phyloP scores from a whole-genome alignment of 805 yeast species.

The Suhomyces prunicola region DNA sequence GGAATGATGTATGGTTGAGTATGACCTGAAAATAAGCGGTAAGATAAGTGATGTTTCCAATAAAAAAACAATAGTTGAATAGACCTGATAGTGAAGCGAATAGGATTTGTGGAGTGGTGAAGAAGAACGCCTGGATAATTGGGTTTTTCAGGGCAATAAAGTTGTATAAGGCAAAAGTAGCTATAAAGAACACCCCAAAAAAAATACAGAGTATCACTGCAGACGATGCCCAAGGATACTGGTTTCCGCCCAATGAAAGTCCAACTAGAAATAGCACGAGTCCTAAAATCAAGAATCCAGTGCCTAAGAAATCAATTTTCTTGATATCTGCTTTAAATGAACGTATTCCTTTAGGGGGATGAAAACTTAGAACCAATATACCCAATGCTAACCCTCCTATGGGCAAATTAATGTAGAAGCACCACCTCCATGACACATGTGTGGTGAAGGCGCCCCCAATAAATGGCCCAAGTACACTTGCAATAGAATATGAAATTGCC shows the following conservation, averaged over 20 bases:
- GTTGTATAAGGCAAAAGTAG: constrained; percentile 15
- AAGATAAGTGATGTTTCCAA: constrained; percentile 7
- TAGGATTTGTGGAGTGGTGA: constrained; percentile 14
- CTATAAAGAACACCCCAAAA: constrained; percentile 13
- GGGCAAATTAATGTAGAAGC: constrained; percentile 23
- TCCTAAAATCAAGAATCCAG: constrained; percentile 14
- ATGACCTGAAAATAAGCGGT: constrained; percentile 14
- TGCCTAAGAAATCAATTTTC: constrained; percentile 19
- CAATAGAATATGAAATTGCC: constrained; percentile 17
- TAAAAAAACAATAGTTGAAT: constrained; percentile 13
- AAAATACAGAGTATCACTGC: constrained; percentile 15
- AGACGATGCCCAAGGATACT: constrained; percentile 18
- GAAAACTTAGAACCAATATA: constrained; percentile 14
- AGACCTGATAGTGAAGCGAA: constrained; percentile 13
- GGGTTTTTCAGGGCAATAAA: constrained; percentile 14
- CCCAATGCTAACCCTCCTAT: constrained; percentile 19
- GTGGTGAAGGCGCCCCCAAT: constrained; percentile 23
- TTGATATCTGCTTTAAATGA: constrained; percentile 11
- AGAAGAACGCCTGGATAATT: constrained; percentile 10
- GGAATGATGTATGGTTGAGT: constrained; percentile 7
- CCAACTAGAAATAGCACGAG: constrained; percentile 17
- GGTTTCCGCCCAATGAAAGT: constrained; percentile 18
- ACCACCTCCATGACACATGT: constrained; percentile 23
- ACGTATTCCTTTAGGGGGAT: constrained; percentile 19
- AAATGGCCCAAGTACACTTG: constrained; percentile 22